Percentiles rank a stretch among this genome's conserved stretches.
These are phyloP conservation scores for Aspergillus carbonarius DNA, from an alignment of 2,329 filamentous ascomycete genomes.

Conservation along the genomic window DNA sequence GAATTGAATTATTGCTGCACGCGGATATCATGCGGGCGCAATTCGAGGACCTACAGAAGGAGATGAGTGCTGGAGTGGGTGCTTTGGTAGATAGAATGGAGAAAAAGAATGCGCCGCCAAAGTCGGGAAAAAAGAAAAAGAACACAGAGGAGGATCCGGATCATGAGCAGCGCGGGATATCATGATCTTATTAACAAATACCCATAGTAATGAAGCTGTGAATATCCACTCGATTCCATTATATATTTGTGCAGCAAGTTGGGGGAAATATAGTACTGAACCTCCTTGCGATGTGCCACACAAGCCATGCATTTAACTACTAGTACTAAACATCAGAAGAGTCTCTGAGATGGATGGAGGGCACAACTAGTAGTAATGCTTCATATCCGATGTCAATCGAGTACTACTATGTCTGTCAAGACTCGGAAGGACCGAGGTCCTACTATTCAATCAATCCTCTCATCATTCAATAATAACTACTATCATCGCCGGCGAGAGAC, in stretches of 20 bases:
- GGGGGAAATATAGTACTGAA: background rate
- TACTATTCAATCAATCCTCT: background rate
- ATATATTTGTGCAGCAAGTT: background rate
- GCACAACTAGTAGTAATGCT: too few relatives aligned
- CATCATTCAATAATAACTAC: background rate
- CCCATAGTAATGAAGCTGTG: background rate
- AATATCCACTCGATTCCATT: background rate
- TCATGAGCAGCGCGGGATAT: background rate
- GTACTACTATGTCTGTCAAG: too few relatives aligned
- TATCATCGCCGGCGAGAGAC: conserved; percentile 16
- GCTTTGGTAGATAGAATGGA: conserved; percentile 12
- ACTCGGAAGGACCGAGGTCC: background rate
- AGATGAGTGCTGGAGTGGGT: conserved; percentile 18
- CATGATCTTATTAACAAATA: background rate
- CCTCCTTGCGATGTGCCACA: background rate
- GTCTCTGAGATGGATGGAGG: too few relatives aligned
- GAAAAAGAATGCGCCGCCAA: background rate
- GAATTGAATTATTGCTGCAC: conserved; percentile 32
- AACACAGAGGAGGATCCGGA: background rate
- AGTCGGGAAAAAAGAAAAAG: background rate
- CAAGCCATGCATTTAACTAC: background rate
- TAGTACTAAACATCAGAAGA: too few relatives aligned
- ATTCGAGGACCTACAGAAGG: conserved; percentile 16
- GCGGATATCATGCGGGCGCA: conserved; percentile 11
- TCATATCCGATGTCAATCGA: too few relatives aligned